Conservation (phyloP, 1,284 basidiomycete genomes). For the Heliocybe sulcata region DNA sequence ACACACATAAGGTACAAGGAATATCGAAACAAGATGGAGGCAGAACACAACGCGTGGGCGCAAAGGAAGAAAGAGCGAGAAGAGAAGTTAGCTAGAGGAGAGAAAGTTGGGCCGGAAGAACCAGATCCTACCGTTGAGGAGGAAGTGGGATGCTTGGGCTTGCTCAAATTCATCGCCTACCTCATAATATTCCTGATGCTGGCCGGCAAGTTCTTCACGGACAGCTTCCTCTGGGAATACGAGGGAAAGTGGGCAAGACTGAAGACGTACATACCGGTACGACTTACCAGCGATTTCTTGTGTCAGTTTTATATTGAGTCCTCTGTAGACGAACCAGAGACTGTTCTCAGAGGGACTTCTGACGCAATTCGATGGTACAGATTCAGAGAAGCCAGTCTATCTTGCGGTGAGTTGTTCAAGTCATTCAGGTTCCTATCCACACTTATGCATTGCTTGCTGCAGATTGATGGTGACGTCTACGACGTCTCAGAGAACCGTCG, state of each 20-base stretch:
- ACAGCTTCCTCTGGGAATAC: conserved; percentile 75
- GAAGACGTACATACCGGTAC: conserved; percentile 57
- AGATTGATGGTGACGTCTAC: conserved; percentile 91
- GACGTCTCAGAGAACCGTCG: conserved; percentile 75
- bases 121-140: conserved; percentile 61
- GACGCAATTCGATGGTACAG: conserved; percentile 67
- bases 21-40: conserved; percentile 56
- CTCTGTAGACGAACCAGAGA: conserved; percentile 44
- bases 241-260: conserved; percentile 50
- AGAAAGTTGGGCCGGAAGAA: conserved; percentile 64
- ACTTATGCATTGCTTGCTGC: conserved; percentile 8
- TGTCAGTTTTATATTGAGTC: conserved; percentile 14
- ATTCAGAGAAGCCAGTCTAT: conserved; percentile 72
- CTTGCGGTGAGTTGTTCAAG: conserved; percentile 57
- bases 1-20: conserved; percentile 49
- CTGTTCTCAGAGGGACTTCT: conserved; percentile 72
- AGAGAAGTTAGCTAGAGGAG: conserved; percentile 66
- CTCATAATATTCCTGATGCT: conserved; percentile 44
- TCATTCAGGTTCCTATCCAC: neutral
- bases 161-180: conserved; percentile 64
- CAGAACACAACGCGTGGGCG: conserved; percentile 57
- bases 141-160: conserved; percentile 55
- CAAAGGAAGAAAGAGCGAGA: conserved; percentile 65
- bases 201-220: conserved; percentile 75
- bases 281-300: conserved; percentile 17